Base-by-base conservation (phyloP, 768 basidiomycete species). In the Boletales sp. region DNA sequence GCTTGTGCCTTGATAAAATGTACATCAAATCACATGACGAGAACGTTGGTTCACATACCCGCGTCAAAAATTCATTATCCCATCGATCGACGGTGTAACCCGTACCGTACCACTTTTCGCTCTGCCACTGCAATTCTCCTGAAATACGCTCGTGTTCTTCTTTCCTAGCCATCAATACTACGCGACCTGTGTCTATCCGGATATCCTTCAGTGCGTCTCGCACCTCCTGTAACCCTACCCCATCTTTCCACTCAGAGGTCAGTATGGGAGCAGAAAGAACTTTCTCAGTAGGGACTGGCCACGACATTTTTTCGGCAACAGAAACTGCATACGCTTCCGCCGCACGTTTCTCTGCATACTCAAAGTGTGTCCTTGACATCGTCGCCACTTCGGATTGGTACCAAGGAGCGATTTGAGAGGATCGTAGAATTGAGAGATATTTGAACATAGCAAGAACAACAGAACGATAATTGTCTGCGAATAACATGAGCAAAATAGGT, bases 51-150 rank as follows among this genome's bases (percentile, higher is more conserved):
- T 36, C 19, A 47, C 66, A 47, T 51, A 80, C 82, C 75, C 79
- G 65, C 59, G 72, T 65, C 34, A 88, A 54, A 59, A 94, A 85
- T 21, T 79, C 73, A 30, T 77, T 69, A 44, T 85, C 80, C 64
- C 88, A 81, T 45, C 72, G 75, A 57, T 89, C 79, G n/a, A 94
- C 81, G 33, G 74, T 74, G 67, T 94, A 97, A 54, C 82, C 78
- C 2, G 96, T 97, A 5, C 87, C 91, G 67, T 99, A 99, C 83
- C 92, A 93, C 38, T 86, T 84, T 69, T 98, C 96, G 39, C 78
- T 81, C 56, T 78, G 61, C 90, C 90, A 93, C 34, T 70, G 66
- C 15, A 74, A 63, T 13, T 72, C 51, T 50, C 76, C 81, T 21
- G 69, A 65, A 47, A 87, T 72, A 36, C 84, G 72, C 46, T 74